Conservation (phyloP, 139 green algal genomes). For the Pedinophyceae sp. region DNA sequence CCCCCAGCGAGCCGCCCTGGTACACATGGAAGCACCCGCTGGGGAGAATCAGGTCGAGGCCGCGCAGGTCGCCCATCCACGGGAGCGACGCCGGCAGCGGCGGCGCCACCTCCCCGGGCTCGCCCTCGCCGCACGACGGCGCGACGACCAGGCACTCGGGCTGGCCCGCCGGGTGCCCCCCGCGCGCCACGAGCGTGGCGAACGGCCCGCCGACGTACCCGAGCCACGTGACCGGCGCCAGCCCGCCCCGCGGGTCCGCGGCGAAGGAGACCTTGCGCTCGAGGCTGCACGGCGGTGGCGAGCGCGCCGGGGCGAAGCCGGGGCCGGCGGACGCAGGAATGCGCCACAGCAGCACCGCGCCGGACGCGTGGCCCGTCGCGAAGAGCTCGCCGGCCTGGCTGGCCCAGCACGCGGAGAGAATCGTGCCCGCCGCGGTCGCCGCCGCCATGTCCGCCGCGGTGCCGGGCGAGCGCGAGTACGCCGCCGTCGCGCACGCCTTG, state of each 20-base stretch:
- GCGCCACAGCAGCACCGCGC: neutral
- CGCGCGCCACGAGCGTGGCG: neutral
- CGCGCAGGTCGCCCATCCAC: neutral
- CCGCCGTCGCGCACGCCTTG: no score
- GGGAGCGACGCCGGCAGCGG: neutral
- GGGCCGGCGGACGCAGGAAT: neutral
- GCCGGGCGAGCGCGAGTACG: no score
- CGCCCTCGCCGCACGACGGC: neutral
- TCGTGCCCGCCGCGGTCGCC: no score
- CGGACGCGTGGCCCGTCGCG: neutral
- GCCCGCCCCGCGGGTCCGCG: no score
- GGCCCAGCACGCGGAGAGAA: neutral
- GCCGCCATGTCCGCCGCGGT: no score
- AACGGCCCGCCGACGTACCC: neutral
- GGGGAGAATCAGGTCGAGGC: neutral
- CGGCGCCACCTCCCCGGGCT: no score
- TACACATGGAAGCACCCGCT: no score
- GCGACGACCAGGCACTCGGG: neutral
- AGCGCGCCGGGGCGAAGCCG: neutral
- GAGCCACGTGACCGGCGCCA: neutral
- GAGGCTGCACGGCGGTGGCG: no score
- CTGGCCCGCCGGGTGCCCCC: no score
- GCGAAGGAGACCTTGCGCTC: no score
- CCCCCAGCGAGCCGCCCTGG: neutral
- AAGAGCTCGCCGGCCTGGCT: neutral